A percentile compares a stretch with the other conserved stretches of the same genome.
phyloP scores from a whole-genome alignment of 2,329 filamentous ascomycete species.

The Exophiala lecanii-corni region DNA sequence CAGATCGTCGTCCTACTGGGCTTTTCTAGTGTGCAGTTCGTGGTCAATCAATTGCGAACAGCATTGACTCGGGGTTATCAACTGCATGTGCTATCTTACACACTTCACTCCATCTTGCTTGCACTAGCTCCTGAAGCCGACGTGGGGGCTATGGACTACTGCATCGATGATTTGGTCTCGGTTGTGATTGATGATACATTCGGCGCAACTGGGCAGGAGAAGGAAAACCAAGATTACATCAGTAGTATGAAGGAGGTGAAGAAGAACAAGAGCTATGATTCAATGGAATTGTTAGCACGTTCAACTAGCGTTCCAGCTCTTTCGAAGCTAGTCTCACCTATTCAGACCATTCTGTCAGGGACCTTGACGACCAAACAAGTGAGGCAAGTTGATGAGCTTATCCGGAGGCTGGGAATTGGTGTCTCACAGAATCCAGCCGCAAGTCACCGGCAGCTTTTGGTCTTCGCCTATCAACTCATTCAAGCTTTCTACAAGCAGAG shows the following conservation, averaged over 20 bases:
- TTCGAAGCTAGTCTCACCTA: slow-evolving; percentile 69
- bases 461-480: slow-evolving; percentile 93
- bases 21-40: slow-evolving; percentile 78
- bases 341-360: slow-evolving; percentile 74
- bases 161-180: slow-evolving; percentile 68
- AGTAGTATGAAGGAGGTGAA: slow-evolving; percentile 97
- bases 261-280: slow-evolving; percentile 96
- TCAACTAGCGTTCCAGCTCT: slow-evolving; percentile 72
- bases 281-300: slow-evolving; percentile 86
- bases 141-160: slow-evolving; percentile 86
- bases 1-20: slow-evolving; percentile 80
- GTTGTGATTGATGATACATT: slow-evolving; percentile 98
- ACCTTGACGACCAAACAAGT: slow-evolving; percentile 78
- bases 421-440: slow-evolving; percentile 76
- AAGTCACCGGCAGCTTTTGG: slow-evolving; percentile 73
- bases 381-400: slow-evolving; percentile 83
- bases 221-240: slow-evolving; percentile 92
- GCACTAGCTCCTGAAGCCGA: slow-evolving; percentile 66
- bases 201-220: slow-evolving; percentile 85
- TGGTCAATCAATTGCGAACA: slow-evolving; percentile 83
- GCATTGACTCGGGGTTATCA: slow-evolving; percentile 85
- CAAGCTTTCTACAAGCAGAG: slow-evolving; percentile 73
- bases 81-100: slow-evolving; percentile 90
- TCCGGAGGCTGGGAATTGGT: slow-evolving; percentile 77
- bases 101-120: slow-evolving; percentile 85